Evolutionary conservation across 129 eudicot genomes (phyloP).

Genomic region (Lactuca sativa): DNA sequence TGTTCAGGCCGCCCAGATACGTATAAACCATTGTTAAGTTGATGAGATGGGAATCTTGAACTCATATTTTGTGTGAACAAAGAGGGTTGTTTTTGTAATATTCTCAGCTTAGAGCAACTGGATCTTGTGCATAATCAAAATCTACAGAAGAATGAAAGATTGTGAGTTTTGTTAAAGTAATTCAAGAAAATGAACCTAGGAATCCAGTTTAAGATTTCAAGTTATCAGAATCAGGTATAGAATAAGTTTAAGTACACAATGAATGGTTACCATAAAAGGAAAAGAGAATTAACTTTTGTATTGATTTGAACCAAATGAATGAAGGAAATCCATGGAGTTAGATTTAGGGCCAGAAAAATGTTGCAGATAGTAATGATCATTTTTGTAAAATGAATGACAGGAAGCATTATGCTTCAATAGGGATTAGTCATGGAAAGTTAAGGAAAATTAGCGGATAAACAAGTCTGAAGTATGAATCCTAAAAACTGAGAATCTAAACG

Average conservation of each 20-base stretch:
- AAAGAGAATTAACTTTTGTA: background rate
- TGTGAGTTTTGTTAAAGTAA: background rate
- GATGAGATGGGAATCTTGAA: constrained; percentile 85
- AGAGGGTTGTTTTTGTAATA: constrained; percentile 12
- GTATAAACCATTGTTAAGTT: constrained; percentile 74
- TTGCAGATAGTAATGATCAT: background rate
- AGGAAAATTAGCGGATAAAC: constrained; percentile 4
- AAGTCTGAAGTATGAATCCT: constrained; percentile 13
- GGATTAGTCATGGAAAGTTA: constrained; percentile 7
- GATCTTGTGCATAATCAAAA: constrained; percentile 29
- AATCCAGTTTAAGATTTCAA: constrained; percentile 5
- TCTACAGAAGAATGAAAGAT: constrained; percentile 18
- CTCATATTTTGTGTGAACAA: constrained; percentile 45
- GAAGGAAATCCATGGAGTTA: constrained; percentile 12
- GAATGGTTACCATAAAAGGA: constrained; percentile 3
- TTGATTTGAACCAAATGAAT: constrained; percentile 16
- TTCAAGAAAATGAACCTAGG: background rate
- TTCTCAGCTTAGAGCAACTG: constrained; percentile 22
- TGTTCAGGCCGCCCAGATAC: constrained; percentile 93
- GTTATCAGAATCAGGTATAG: background rate
- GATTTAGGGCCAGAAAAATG: constrained; percentile 8
- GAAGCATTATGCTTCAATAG: background rate
- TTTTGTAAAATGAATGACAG: background rate
- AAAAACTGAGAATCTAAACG: background rate
- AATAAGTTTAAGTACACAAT: constrained; percentile 14